phyloP scores from a whole-genome alignment of 2,329 filamentous ascomycete species.

The Aspergillus calidoustus region DNA sequence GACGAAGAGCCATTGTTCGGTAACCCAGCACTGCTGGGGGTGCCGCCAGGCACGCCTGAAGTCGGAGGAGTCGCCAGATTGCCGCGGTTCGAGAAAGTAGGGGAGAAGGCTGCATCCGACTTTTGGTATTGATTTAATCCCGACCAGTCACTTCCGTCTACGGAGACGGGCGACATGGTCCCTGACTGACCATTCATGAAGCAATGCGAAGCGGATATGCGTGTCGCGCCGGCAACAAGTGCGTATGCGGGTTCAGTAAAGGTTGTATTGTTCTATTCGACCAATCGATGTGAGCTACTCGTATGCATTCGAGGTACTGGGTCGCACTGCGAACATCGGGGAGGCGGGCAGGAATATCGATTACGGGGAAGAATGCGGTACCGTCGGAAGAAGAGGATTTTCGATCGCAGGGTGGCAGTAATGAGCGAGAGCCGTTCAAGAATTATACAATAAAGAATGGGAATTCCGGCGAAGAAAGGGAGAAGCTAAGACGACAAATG shows the following conservation, averaged over 20 bases:
- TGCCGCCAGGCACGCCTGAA: constrained; percentile 63
- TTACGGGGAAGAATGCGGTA: constrained; percentile 11
- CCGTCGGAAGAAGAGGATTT: constrained; percentile 11
- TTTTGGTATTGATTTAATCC: constrained; percentile 69
- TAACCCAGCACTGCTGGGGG: constrained; percentile 56
- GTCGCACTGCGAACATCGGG: constrained; percentile 18
- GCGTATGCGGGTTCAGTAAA: constrained; percentile 9
- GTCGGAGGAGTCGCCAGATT: constrained; percentile 70
- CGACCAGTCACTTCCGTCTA: constrained; percentile 82
- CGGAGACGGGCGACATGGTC: constrained; percentile 79
- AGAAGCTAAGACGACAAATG: constrained; percentile 1
- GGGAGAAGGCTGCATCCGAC: constrained; percentile 46
- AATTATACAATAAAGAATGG: constrained; percentile 3
- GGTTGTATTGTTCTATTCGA: constrained; percentile 8
- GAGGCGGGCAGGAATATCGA: constrained; percentile 12
- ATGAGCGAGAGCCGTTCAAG: constrained; percentile 1
- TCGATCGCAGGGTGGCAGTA: constrained; percentile 19
- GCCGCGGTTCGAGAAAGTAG: constrained; percentile 55
- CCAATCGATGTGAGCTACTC: constrained; percentile 9
- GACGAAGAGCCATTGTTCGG: constrained; percentile 32
- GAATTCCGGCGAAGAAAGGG: constrained; percentile 2
- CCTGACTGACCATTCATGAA: constrained; percentile 75
- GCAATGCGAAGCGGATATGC: constrained; percentile 21
- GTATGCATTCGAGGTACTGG: constrained; percentile 23
- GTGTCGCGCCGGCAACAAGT: constrained; percentile 12